These are phyloP conservation scores for Leccinum solheimii DNA, from an alignment of 1,284 basidiomycete genomes.

Conservation along the genomic window DNA sequence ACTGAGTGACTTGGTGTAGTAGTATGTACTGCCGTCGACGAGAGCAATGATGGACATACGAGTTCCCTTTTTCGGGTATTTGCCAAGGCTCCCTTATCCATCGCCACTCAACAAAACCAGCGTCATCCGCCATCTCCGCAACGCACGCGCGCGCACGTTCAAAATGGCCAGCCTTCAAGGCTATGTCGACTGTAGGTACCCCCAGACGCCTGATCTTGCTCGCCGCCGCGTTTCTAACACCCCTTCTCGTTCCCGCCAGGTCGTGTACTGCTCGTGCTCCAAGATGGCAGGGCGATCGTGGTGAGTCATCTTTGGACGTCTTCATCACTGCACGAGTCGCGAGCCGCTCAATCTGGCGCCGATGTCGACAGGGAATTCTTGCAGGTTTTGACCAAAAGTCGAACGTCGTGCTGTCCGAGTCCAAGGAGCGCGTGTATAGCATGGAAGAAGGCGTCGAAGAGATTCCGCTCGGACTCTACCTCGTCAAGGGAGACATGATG, in stretches of 20 bases:
- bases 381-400: constrained; percentile 92
- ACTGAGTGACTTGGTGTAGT: not conserved
- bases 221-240: constrained; percentile 1
- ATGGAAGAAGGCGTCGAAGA: constrained; percentile 92
- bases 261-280: not conserved
- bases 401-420: constrained; percentile 90
- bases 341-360: not conserved
- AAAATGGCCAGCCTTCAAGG: constrained; percentile 80
- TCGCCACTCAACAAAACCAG: not conserved
- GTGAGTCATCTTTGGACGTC: constrained; percentile 37
- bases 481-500: constrained; percentile 99
- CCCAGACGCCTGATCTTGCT: not conserved
- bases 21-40: too few relatives aligned
- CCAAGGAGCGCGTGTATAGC: constrained; percentile 88
- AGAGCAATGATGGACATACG: too few relatives aligned
- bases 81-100: not conserved
- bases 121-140: constrained; percentile 1
- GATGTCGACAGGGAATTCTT: constrained; percentile 68
- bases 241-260: not conserved
- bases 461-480: constrained; percentile 92
- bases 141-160: constrained; percentile 21
- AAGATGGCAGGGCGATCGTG: constrained; percentile 84
- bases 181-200: constrained; percentile 75
- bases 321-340: not conserved
- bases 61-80: not conserved